phyloP scores from a whole-genome alignment of 495 filamentous ascomycete genomes.

The Aspergillus kassunensis region DNA sequence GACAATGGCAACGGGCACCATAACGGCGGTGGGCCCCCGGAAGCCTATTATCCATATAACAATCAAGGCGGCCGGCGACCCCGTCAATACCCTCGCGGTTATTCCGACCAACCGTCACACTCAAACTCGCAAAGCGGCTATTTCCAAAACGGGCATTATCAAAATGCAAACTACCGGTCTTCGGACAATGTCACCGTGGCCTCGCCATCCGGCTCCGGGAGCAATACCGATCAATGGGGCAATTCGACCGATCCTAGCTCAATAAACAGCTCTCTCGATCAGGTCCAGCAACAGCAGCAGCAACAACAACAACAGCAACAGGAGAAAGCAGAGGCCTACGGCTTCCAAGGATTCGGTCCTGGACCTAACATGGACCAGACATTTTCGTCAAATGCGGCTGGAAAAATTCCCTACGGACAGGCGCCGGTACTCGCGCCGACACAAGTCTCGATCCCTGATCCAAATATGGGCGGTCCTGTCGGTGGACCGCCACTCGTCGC shows the following conservation, averaged over 20 bases:
- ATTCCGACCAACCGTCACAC: conserved; percentile 38
- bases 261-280: conserved; percentile 84
- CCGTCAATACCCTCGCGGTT: conserved; percentile 48
- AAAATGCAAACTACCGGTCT: conserved; percentile 68
- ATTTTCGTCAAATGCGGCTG: conserved; percentile 9
- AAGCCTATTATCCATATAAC: conserved; percentile 38
- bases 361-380: conserved; percentile 25
- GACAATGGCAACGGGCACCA: conserved; percentile 46
- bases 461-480: conserved; percentile 23
- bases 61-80: conserved; percentile 31
- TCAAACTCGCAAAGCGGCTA: conserved; percentile 33
- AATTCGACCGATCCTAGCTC: conserved; percentile 87
- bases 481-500: conserved; percentile 14
- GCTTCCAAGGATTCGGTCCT: conserved; percentile 48
- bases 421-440: conserved; percentile 7
- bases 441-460: conserved; percentile 9
- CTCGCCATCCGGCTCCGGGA: conserved; percentile 61
- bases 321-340: conserved; percentile 53
- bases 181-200: conserved; percentile 77
- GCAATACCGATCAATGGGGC: conserved; percentile 64
- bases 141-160: conserved; percentile 53
- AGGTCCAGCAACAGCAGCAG: conserved; percentile 52
- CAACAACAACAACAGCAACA: conserved; percentile 41
- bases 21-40: conserved; percentile 30
- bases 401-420: conserved; percentile 15